Percentiles rank a stretch among this genome's conserved stretches.
These are phyloP conservation scores for Eutrema japonicum DNA, from an alignment of 345 rosid species.

Conservation along the genomic window DNA sequence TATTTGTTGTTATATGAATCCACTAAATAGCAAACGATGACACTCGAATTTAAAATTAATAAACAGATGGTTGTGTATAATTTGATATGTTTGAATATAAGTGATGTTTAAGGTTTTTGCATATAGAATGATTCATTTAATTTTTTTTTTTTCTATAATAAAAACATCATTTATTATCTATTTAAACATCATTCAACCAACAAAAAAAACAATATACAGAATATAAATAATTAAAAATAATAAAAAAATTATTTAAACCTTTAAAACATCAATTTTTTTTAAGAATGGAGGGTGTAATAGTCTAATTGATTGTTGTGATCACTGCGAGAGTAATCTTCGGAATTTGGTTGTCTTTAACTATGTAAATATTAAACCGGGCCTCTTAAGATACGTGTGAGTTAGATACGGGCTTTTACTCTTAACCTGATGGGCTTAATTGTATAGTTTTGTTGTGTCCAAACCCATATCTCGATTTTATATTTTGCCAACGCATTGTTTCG, in stretches of 20 bases:
- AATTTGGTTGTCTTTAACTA: not conserved
- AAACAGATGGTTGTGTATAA: not conserved
- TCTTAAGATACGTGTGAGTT: not conserved
- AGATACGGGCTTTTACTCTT: not conserved
- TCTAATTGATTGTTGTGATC: not conserved
- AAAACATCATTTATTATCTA: too few relatives aligned
- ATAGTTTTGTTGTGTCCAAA: not conserved
- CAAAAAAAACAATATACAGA: too few relatives aligned
- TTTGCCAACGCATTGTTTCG: not conserved
- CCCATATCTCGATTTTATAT: not conserved
- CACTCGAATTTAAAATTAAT: not conserved
- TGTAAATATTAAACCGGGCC: not conserved
- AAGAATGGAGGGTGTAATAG: too few relatives aligned
- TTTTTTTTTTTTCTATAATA: too few relatives aligned
- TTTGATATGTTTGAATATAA: too few relatives aligned
- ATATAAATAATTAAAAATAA: too few relatives aligned
- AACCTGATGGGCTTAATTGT: constrained; percentile 12
- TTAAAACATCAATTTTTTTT: too few relatives aligned
- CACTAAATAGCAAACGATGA: constrained; percentile 21
- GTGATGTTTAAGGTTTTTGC: too few relatives aligned
- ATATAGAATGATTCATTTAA: too few relatives aligned
- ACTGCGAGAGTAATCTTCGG: not conserved
- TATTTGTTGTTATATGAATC: constrained; percentile 18
- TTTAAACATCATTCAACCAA: too few relatives aligned
- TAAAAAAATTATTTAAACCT: too few relatives aligned